A percentile compares a stretch with the other conserved stretches of the same genome.
These are phyloP conservation scores for Wallemia ichthyophaga DNA, from an alignment of 1,284 basidiomycete genomes.

Conservation along the genomic window DNA sequence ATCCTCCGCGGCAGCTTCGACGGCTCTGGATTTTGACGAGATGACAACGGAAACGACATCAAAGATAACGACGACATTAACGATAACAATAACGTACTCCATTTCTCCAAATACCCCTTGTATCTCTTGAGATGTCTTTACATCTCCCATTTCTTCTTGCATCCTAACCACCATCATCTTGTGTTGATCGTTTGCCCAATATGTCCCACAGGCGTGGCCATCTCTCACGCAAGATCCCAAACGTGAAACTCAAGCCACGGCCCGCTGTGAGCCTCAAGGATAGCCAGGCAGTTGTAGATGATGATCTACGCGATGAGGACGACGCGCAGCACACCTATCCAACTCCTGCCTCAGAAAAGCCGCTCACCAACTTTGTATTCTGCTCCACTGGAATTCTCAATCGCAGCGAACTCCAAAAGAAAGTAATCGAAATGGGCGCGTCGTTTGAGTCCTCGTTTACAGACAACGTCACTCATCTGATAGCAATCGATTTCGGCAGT, in stretches of 20 bases:
- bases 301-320: not conserved
- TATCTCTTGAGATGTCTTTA: not conserved
- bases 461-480: constrained; percentile 44
- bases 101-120: not conserved
- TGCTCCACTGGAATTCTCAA: constrained; percentile 42
- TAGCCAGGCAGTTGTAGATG: not conserved
- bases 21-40: not conserved
- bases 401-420: constrained; percentile 36
- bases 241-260: not conserved
- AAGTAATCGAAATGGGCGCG: constrained; percentile 44
- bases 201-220: not conserved
- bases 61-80: not conserved
- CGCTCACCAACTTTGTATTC: constrained; percentile 30
- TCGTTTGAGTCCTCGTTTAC: constrained; percentile 33
- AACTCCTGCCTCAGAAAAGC: constrained; percentile 17
- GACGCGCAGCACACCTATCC: too few relatives aligned
- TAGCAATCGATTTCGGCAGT: constrained; percentile 34
- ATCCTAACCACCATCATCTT: too few relatives aligned
- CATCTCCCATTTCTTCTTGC: too few relatives aligned
- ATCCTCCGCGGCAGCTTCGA: not conserved
- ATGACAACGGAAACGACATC: too few relatives aligned
- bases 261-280: not conserved
- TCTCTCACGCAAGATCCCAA: not conserved
- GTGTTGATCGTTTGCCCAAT: too few relatives aligned
- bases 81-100: too few relatives aligned